A percentile compares a stretch with the other conserved stretches of the same genome.
These are phyloP conservation scores for Hippophae gyantsensis DNA, from an alignment of 306 rosid species.

Conservation along the genomic window DNA sequence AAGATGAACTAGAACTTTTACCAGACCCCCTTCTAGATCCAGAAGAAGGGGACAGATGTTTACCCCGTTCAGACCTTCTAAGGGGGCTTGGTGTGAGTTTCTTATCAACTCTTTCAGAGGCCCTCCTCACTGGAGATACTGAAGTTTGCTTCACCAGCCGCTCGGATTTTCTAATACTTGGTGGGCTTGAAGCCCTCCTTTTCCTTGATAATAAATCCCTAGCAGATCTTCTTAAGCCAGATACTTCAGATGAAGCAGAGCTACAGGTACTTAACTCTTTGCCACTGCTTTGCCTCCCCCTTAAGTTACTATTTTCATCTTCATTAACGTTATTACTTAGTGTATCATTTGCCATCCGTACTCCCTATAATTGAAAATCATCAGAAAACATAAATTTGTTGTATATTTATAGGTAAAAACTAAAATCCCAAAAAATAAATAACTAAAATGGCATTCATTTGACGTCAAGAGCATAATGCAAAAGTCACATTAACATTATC, in stretches of 20 bases:
- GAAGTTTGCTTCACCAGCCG: slow-evolving; percentile 27
- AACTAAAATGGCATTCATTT: no score
- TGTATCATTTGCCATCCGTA: slow-evolving; percentile 44
- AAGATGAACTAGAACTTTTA: slow-evolving; percentile 35
- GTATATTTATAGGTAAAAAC: no score
- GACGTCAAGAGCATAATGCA: no score
- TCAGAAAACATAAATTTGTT: no score
- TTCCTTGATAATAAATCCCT: slow-evolving; percentile 34
- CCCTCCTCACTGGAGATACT: slow-evolving; percentile 23
- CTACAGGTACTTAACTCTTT: slow-evolving; percentile 27
- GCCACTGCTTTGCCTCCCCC: slow-evolving; percentile 21
- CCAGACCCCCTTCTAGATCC: slow-evolving; percentile 25
- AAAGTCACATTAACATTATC: no score
- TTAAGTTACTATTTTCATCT: slow-evolving; percentile 28
- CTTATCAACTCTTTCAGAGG: slow-evolving; percentile 32
- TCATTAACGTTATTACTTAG: slow-evolving; percentile 34
- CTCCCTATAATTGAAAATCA: no score
- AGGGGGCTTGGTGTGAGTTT: slow-evolving; percentile 37
- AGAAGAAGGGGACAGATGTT: slow-evolving; percentile 27
- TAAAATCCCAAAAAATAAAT: no score
- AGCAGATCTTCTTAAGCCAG: slow-evolving; percentile 46
- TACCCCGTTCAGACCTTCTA: slow-evolving; percentile 50
- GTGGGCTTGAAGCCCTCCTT: slow-evolving; percentile 23
- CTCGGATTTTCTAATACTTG: slow-evolving; percentile 34
- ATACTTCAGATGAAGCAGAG: slow-evolving; percentile 23